These are phyloP conservation scores for Xanthoceras sorbifolium DNA, from an alignment of 345 rosid genomes.

Conservation along the genomic window DNA sequence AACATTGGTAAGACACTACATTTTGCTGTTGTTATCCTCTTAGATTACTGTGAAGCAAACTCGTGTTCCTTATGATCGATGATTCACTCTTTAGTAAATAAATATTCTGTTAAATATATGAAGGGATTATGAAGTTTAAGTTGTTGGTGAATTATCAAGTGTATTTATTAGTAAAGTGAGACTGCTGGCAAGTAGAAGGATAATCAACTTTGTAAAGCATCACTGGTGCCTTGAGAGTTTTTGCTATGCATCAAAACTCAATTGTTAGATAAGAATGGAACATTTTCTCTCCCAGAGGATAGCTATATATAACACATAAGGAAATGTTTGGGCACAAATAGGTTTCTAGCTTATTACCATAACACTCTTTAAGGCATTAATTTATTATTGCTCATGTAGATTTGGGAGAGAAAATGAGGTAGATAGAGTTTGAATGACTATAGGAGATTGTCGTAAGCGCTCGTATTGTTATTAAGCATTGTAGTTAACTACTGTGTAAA, in stretches of 20 bases:
- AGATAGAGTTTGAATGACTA: background rate
- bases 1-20: constrained; percentile 61
- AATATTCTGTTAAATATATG: background rate
- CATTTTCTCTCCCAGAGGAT: background rate
- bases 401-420: background rate
- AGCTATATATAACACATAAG: background rate
- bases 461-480: background rate
- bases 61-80: background rate
- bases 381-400: background rate
- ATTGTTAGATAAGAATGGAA: background rate
- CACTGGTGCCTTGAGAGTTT: background rate
- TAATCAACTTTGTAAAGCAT: background rate
- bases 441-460: background rate
- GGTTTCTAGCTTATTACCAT: background rate
- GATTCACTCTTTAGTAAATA: background rate
- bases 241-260: background rate
- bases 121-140: background rate
- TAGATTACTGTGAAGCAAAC: background rate
- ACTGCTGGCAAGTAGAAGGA: background rate
- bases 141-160: background rate
- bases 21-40: constrained; percentile 6
- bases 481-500: background rate
- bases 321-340: background rate
- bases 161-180: background rate
- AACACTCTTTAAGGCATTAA: background rate